Evolutionary conservation across 306 rosid genomes (phyloP), one percentile per base, ranked within the genome.

Genomic region (Malus fusca): DNA sequence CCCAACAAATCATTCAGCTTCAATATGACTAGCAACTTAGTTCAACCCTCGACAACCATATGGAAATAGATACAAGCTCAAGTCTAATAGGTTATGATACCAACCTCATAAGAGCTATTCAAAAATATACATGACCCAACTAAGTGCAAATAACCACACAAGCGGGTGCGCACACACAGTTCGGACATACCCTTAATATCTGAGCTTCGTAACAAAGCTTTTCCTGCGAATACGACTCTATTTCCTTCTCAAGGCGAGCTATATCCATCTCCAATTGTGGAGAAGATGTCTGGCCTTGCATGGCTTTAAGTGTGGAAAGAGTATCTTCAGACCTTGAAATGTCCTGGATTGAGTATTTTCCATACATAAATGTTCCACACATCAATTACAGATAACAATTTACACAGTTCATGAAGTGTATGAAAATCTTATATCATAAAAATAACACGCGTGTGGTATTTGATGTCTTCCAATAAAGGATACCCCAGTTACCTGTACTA

Each of bases 151-250:
- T n/a, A 0, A n/a, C 23, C 14, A 62, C 14, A 11, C 31, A 26
- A 4, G 18, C 0, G 9, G 2, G 2, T 11, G 1, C 19, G 1
- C 35, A 28, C 19, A 46, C 18, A 72, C 28, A 62, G 43, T 18
- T 70, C 26, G 60, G 80, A 75, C 80, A 67, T 82, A 96, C 99
- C 93, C 94, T 87, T 78, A 96, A 76, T 78, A 96, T 89, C 79
- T 90, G 98, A 84, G 99, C 99, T 90, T 96, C 99, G 75, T 84
- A 83, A 82, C 97, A 96, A 52, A 88, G 87, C 78, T 89, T 96
- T 85, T 96, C 98, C 75, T 92, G 99, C 5, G 97, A 87, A 79
- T 83, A 86, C 75, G 62, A n/a, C 86, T 96, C 99, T 71, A 96
- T 78, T 77, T 92, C 93, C 82, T 96, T 90, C 88, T 96, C 99